Conservation (phyloP, 2,329 filamentous ascomycete genomes). For the Cladophialophora bantiana region DNA sequence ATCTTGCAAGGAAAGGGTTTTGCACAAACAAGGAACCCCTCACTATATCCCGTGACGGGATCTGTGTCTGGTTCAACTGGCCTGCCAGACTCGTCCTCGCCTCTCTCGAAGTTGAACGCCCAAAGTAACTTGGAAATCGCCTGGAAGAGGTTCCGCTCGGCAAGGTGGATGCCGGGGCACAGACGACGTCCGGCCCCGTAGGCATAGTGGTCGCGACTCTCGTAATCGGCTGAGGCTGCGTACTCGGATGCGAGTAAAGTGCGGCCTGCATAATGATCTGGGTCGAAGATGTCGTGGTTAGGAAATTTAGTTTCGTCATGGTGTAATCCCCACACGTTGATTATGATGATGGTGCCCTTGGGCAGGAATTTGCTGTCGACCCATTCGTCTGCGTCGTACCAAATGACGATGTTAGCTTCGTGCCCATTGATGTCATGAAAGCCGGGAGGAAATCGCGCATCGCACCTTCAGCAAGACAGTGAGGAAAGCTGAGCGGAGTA, state of each 20-base stretch:
- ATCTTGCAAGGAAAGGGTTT: conserved; percentile 46
- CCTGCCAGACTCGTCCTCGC: conserved; percentile 35
- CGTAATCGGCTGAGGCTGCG: conserved; percentile 44
- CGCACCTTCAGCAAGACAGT: conserved; percentile 45
- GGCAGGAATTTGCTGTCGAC: conserved; percentile 57
- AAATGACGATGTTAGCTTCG: conserved; percentile 33
- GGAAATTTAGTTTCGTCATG: conserved; percentile 44
- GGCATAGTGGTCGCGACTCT: conserved; percentile 42
- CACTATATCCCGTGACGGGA: conserved; percentile 49
- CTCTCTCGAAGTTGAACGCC: conserved; percentile 44
- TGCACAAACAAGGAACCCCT: conserved; percentile 47
- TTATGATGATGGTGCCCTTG: conserved; percentile 52
- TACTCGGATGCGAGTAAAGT: conserved; percentile 45
- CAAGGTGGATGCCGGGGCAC: conserved; percentile 47
- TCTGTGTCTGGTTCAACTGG: conserved; percentile 44
- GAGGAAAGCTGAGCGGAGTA: conserved; percentile 57
- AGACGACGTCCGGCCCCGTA: conserved; percentile 45
- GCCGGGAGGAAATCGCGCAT: conserved; percentile 18
- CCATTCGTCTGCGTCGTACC: conserved; percentile 47
- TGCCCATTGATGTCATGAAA: background rate
- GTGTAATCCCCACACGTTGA: conserved; percentile 49
- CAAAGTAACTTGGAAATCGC: conserved; percentile 44
- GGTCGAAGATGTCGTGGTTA: conserved; percentile 44
- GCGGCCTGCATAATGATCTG: conserved; percentile 44
- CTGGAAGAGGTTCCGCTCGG: conserved; percentile 44